Conservation (phyloP, 305 asterid species). For the Fraxinus latifolia region DNA sequence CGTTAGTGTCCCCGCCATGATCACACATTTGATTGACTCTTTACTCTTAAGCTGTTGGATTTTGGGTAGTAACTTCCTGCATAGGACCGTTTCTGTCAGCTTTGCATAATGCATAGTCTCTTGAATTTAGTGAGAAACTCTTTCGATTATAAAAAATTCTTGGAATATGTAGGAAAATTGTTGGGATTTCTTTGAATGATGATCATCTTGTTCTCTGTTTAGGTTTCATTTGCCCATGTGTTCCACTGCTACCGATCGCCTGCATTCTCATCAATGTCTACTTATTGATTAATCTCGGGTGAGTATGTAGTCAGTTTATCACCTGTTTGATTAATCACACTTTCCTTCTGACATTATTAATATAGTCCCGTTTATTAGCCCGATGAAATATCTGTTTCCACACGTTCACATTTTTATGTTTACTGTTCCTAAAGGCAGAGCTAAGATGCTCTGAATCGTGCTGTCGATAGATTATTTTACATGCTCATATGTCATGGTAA, state of each 20-base stretch:
- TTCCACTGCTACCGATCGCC: slow-evolving; percentile 81
- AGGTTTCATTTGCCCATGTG: slow-evolving; percentile 95
- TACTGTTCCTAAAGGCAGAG: background rate
- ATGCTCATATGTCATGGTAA: background rate
- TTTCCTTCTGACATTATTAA: background rate
- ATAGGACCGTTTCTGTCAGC: background rate
- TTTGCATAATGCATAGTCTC: background rate
- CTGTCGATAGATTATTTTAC: background rate
- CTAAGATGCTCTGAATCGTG: background rate
- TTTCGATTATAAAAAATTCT: background rate
- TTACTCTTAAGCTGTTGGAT: background rate
- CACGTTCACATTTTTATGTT: background rate
- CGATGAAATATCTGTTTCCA: background rate
- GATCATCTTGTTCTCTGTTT: slow-evolving; percentile 19
- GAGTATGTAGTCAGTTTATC: slow-evolving; percentile 24
- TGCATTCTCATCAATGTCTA: slow-evolving; percentile 91
- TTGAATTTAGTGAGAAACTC: background rate
- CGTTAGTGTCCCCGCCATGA: background rate
- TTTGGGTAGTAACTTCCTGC: background rate
- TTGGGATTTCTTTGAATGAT: slow-evolving; percentile 16
- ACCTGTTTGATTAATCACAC: background rate
- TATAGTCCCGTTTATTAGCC: background rate
- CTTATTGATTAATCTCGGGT: slow-evolving; percentile 88
- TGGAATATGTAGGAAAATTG: background rate
- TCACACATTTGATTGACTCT: background rate